Conservation (phyloP, 257 asterid species). For the Plectranthus barbatus region DNA sequence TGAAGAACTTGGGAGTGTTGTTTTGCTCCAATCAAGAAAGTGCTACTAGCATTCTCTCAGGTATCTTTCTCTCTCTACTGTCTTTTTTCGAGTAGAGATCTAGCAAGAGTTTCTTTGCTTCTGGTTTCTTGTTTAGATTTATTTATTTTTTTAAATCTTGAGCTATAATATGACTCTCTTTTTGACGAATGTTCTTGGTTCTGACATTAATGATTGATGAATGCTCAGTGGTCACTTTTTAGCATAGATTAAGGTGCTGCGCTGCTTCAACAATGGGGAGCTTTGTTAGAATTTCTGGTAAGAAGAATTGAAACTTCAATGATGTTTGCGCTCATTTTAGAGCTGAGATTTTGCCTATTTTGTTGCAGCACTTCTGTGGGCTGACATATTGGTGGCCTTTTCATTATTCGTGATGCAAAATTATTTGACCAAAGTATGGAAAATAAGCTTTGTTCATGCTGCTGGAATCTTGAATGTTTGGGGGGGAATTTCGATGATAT, state of each 20-base stretch:
- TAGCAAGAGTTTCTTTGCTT: background rate
- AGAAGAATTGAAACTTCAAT: background rate
- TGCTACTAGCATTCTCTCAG: background rate
- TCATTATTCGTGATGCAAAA: slow-evolving; percentile 52
- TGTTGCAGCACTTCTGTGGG: slow-evolving; percentile 37
- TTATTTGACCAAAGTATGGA: slow-evolving; percentile 62
- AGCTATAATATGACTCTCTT: background rate
- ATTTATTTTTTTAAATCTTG: background rate
- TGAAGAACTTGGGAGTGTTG: background rate
- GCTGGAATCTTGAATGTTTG: slow-evolving; percentile 53
- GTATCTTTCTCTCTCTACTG: background rate
- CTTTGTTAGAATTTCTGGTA: slow-evolving; percentile 35
- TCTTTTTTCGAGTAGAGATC: background rate
- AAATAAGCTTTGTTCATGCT: slow-evolving; percentile 45
- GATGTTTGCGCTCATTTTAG: background rate
- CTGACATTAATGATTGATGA: background rate
- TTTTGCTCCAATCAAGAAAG: background rate
- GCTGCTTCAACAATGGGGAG: slow-evolving; percentile 22
- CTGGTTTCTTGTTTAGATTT: too few species aligned
- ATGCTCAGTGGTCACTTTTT: background rate
- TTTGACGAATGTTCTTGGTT: background rate
- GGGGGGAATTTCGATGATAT: slow-evolving; percentile 29
- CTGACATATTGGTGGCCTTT: slow-evolving; percentile 27
- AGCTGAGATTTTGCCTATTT: background rate
- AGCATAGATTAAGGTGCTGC: background rate